Evolutionary conservation across 441 rosid species (phyloP).

Genomic region (Gossypium lobatum): DNA sequence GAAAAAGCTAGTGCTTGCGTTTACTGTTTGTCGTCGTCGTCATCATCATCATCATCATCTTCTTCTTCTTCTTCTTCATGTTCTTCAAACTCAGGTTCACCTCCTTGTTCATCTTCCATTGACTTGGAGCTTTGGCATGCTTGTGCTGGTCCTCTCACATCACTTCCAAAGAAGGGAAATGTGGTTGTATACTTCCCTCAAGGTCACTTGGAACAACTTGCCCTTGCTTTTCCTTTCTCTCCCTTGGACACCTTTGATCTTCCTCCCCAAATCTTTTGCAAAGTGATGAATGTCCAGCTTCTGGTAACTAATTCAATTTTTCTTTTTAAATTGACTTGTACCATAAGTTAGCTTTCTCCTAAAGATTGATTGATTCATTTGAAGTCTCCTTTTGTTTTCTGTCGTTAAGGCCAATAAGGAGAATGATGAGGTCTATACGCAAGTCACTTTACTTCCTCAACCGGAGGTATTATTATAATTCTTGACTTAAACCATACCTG

Average conservation of each 20-base stretch:
- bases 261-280: slow-evolving; percentile 78
- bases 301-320: slow-evolving; percentile 39
- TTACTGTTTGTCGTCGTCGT: slow-evolving; percentile 46
- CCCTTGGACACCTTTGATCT: slow-evolving; percentile 55
- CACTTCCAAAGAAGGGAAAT: slow-evolving; percentile 76
- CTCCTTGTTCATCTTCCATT: slow-evolving; percentile 37
- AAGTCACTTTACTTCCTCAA: slow-evolving; percentile 71
- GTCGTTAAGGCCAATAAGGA: slow-evolving; percentile 73
- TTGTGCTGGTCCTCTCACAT: slow-evolving; percentile 90
- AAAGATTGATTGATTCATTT: neutral
- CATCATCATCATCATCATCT: slow-evolving; percentile 58
- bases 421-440: slow-evolving; percentile 89
- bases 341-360: slow-evolving; percentile 18
- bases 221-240: slow-evolving; percentile 46
- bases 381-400: slow-evolving; percentile 23
- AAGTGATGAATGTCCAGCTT: slow-evolving; percentile 84
- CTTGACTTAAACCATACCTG: neutral
- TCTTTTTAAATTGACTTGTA: slow-evolving; percentile 22
- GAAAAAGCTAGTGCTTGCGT: slow-evolving; percentile 35
- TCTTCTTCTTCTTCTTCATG: slow-evolving; percentile 63
- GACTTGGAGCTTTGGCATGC: slow-evolving; percentile 98
- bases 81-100: slow-evolving; percentile 47
- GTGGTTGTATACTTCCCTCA: slow-evolving; percentile 85
- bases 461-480: slow-evolving; percentile 51
- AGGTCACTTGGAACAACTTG: slow-evolving; percentile 82